Evolutionary conservation across 2,329 filamentous ascomycete genomes (phyloP), one percentile per base, ranked within the genome.

Genomic region (Alternaria ethzedia): DNA sequence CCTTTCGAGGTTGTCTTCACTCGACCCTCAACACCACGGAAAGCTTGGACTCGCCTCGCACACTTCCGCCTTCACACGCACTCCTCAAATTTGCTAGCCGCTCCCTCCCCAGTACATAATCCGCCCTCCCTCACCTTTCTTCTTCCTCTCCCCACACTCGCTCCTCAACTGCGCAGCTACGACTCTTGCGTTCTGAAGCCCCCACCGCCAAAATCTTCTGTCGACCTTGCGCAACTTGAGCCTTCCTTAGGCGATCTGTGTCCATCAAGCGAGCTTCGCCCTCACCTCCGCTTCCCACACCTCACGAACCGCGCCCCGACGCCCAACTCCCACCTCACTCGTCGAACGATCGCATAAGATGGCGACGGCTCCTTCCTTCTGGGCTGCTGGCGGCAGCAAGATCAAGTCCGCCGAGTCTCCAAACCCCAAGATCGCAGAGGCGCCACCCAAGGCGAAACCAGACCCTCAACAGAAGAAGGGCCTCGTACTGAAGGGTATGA

Each of bases 341-440:
- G 13, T 11, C n/a, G 1, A 36, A 12, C 13, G 8, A 25, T 23
- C 20, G 2, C 30, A 15, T 1, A 52, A 52, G 6, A 64, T 61
- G 57, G 20, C 57, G 12, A 54, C 21, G 7, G 50, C 44, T 25
- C 44, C 21, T n/a, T 46, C 43, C 13, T 61, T 64, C 52, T 64
- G 61, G 58, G 61, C 57, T 44, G 57, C 57, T 20, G 61, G 45
- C 5, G 21, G 47, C 23, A 61, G 46, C n/a, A 52, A 54, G 21
- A 30, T 63, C 15, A 61, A 57, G 47, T 28, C 63, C 15, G 15
- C 59, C 6, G 45, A 21, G 2, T 26, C 51, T 3, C 21, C 57
- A 2, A 23, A 44, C 5, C 32, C 59, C 15, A 28, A 12, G n/a
- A 41, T 47, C 21, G 20, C 43, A 21, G 59, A 63, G 12, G 44